phyloP scores from a whole-genome alignment of 768 basidiomycete genomes.

The Kondoa subrosea region DNA sequence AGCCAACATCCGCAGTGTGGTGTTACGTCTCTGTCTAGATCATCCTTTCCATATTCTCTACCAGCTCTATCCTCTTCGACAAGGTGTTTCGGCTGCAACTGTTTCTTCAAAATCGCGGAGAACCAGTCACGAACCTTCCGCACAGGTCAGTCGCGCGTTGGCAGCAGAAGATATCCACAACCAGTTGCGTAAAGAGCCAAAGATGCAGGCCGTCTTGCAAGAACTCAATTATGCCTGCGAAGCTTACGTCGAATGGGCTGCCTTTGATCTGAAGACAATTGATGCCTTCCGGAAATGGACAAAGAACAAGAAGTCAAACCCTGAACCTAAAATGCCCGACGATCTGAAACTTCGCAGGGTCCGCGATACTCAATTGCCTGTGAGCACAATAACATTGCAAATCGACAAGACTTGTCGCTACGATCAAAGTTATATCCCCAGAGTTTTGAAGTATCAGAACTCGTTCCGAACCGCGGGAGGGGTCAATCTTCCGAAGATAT shows the following conservation, averaged over 20 bases:
- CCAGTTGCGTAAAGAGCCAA: slow-evolving; percentile 3
- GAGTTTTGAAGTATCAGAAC: slow-evolving; percentile 47
- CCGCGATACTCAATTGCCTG: slow-evolving; percentile 51
- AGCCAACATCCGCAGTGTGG: slow-evolving; percentile 45
- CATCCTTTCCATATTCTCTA: slow-evolving; percentile 91
- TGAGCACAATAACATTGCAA: slow-evolving; percentile 54
- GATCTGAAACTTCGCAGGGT: slow-evolving; percentile 40
- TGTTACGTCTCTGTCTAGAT: slow-evolving; percentile 57
- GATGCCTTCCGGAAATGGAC: slow-evolving; percentile 6
- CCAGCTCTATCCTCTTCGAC: slow-evolving; percentile 58
- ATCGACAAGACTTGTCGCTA: slow-evolving; percentile 58
- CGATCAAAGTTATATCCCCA: slow-evolving; percentile 41
- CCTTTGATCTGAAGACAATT: slow-evolving; percentile 8
- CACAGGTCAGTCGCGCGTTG: slow-evolving; percentile 11
- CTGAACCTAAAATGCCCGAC: slow-evolving; percentile 36
- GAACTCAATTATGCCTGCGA: slow-evolving; percentile 20
- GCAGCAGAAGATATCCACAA: slow-evolving; percentile 24
- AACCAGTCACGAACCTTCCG: not conserved
- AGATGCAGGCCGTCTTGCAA: slow-evolving; percentile 6
- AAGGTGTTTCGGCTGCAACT: slow-evolving; percentile 22
- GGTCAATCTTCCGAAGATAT: slow-evolving; percentile 65
- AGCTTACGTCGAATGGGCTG: slow-evolving; percentile 26
- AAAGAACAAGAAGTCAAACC: slow-evolving; percentile 25
- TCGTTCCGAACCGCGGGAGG: slow-evolving; percentile 57
- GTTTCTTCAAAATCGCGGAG: slow-evolving; percentile 25